Evolutionary conservation across 768 basidiomycete species (phyloP).

Genomic region (Hypholoma sublateritium): DNA sequence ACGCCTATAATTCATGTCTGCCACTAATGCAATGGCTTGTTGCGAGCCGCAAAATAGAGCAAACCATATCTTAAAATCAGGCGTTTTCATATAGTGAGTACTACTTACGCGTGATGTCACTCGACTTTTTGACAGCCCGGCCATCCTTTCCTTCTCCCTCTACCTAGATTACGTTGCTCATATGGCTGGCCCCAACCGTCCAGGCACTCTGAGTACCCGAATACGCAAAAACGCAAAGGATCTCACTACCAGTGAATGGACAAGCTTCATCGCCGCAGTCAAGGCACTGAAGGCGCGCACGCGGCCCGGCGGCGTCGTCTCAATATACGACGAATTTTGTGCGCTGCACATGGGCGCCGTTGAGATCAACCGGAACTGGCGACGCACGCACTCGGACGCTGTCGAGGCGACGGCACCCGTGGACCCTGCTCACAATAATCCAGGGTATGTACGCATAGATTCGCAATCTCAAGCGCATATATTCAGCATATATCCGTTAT

Average conservation of each 20-base stretch:
- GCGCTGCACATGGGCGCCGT: constrained; percentile 14
- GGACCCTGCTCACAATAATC: constrained; percentile 11
- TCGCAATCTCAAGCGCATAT: neutral
- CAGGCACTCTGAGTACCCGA: constrained; percentile 6
- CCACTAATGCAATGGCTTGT: no score
- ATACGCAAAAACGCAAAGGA: constrained; percentile 11
- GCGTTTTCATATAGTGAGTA: no score
- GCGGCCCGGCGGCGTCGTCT: constrained; percentile 10
- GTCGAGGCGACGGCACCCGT: neutral
- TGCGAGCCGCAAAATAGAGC: no score
- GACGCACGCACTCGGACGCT: neutral
- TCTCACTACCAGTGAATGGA: constrained; percentile 7
- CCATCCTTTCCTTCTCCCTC: neutral
- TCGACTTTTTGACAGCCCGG: neutral
- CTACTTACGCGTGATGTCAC: no score
- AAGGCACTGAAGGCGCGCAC: constrained; percentile 9
- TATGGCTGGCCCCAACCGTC: neutral
- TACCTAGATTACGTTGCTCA: neutral
- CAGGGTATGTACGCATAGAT: constrained; percentile 12
- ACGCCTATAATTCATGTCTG: no score
- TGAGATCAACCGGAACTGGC: constrained; percentile 7
- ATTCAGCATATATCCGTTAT: neutral
- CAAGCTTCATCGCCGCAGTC: constrained; percentile 2
- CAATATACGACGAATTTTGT: constrained; percentile 11
- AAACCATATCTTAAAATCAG: no score